Percentiles rank a stretch among this genome's conserved stretches.
Conservation (phyloP, 345 rosid genomes). For the Microcos paniculata region DNA sequence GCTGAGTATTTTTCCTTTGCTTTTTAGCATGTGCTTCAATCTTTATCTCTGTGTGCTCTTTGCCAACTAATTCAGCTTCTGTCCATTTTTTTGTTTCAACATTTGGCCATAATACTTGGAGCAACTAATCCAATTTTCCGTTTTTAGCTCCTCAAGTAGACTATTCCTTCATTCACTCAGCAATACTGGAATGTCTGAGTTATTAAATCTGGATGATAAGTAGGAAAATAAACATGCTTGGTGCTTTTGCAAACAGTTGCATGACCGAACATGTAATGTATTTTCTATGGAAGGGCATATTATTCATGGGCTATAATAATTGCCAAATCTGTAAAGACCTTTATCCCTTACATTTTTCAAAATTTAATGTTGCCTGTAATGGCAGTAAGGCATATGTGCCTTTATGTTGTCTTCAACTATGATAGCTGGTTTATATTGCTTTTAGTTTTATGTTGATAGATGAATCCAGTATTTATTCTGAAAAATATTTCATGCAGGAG, state of each 20-base stretch:
- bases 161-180: too few relatives aligned
- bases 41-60: too few relatives aligned
- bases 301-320: neutral
- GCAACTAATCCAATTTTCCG: too few relatives aligned
- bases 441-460: neutral
- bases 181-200: too few relatives aligned
- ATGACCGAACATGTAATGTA: neutral
- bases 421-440: neutral
- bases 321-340: neutral
- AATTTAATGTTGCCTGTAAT: neutral
- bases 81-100: too few relatives aligned
- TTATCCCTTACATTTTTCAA: neutral
- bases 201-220: too few relatives aligned
- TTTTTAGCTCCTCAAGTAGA: too few relatives aligned
- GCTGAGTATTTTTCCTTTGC: neutral
- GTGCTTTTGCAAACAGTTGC: neutral
- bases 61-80: too few relatives aligned
- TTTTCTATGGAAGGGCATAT: neutral
- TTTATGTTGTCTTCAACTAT: neutral
- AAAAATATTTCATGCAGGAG: constrained; percentile 35
- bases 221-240: too few relatives aligned
- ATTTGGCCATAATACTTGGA: too few relatives aligned
- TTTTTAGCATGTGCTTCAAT: too few relatives aligned
- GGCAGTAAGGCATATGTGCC: neutral
- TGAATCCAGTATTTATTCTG: neutral